Conservation (phyloP, 495 filamentous ascomycete species). For the Penicillium malachiteum region DNA sequence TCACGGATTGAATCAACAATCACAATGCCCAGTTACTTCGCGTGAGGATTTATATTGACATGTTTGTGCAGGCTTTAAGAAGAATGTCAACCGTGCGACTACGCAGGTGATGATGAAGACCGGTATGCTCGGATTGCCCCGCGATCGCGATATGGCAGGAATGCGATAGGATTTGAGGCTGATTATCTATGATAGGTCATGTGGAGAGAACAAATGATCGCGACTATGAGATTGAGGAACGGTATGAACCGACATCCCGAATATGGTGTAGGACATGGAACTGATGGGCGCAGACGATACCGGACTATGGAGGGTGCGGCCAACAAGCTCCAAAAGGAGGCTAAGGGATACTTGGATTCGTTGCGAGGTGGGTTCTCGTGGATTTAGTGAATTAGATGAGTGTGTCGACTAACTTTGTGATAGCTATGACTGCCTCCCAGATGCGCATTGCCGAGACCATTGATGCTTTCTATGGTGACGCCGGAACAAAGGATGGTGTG, state of each 20-base stretch:
- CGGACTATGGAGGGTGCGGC: slow-evolving; percentile 95
- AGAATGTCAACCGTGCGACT: slow-evolving; percentile 96
- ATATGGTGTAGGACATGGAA: background rate
- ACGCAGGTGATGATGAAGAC: slow-evolving; percentile 99
- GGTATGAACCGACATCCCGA: slow-evolving; percentile 47
- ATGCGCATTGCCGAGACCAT: slow-evolving; percentile 99
- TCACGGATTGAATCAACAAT: background rate
- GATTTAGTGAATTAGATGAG: slow-evolving; percentile 2
- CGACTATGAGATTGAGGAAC: slow-evolving; percentile 97
- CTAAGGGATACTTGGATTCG: slow-evolving; percentile 94
- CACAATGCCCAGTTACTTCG: background rate
- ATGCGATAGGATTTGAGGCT: slow-evolving; percentile 6
- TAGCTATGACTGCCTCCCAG: slow-evolving; percentile 98
- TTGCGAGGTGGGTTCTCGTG: slow-evolving; percentile 65
- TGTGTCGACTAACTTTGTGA: background rate
- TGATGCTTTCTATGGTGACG: slow-evolving; percentile 97
- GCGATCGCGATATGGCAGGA: background rate
- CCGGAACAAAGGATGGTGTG: slow-evolving; percentile 90
- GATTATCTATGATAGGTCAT: slow-evolving; percentile 58
- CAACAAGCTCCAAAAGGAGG: slow-evolving; percentile 89
- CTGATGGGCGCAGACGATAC: slow-evolving; percentile 64
- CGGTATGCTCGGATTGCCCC: slow-evolving; percentile 45
- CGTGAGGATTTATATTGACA: background rate
- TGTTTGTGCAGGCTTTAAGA: slow-evolving; percentile 79
- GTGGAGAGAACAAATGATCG: slow-evolving; percentile 98